Evolutionary conservation across 208 protist genomes (phyloP), one percentile per base, ranked within the genome.

Genomic region (Trypanosoma cruzi): DNA sequence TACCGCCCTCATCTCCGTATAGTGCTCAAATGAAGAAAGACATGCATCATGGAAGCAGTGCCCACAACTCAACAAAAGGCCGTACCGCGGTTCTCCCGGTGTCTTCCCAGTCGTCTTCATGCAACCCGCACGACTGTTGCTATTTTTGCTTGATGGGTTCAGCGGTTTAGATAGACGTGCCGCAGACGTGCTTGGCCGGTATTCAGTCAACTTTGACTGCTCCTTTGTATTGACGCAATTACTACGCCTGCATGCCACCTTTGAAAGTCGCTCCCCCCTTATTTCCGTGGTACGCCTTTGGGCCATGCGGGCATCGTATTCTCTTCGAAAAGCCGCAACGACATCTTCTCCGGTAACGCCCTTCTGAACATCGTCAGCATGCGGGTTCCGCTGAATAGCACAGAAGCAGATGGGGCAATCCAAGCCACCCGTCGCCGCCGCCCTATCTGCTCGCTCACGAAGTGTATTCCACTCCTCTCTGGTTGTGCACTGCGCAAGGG

Each of bases 21-120:
- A 93, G 7, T 58, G 73, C 73, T 96, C 88, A 82, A 93, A 94
- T n/a, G 69, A 70, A 0, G 64, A 56, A 11, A 96, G 77, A 68
- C 91, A 96, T 18, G 75, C 53, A 18, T 78, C 72, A 75, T 96
- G 91, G 44, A 93, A 93, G 65, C 73, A 88, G 61, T 96, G 88
- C 6, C 86, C 85, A 73, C 91, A 96, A 70, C 91, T 96, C 2
- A 96, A 73, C 28, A 96, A 84, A 11, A 89, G 65, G 24, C 84
- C 86, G 32, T 65, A 62, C 4, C 82, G 71, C 42, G 68, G 60
- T 20, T 6, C 55, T 37, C 28, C 36, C 28, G 34, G 0, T 6
- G 37, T 8, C 34, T 18, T 54, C 10, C 4, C 11, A 4, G 31
- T 0, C 31, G 29, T 8, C 14, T 31, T 36, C 31, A 20, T 6